Percentiles rank a stretch among this genome's conserved stretches.
These are phyloP conservation scores for Aureobasidium lini DNA, from an alignment of 2,329 filamentous ascomycete species.

Conservation along the genomic window DNA sequence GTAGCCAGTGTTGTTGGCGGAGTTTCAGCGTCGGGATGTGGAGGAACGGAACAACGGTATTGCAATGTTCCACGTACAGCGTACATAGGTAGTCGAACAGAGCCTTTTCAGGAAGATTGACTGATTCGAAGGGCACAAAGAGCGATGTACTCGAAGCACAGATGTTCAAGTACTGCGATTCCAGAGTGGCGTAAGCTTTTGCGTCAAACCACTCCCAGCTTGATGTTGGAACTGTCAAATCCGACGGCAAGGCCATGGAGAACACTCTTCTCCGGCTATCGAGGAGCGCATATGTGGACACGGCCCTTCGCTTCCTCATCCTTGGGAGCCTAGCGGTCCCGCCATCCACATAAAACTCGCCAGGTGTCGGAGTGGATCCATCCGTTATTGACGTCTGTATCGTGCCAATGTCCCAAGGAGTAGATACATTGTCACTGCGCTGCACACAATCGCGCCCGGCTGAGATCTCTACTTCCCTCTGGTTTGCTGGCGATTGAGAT, in stretches of 20 bases:
- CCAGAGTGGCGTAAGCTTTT: background rate
- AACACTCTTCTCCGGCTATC: background rate
- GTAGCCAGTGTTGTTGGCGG: constrained; percentile 14
- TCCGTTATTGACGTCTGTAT: background rate
- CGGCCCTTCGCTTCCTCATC: background rate
- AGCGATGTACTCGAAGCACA: background rate
- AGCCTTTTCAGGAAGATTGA: background rate
- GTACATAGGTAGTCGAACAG: background rate
- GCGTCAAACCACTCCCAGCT: background rate
- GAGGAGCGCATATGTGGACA: background rate
- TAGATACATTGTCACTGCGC: background rate
- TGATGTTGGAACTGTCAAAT: background rate
- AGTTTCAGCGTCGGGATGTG: background rate
- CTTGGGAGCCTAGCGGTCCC: background rate
- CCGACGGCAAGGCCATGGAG: background rate
- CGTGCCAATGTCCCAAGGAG: background rate
- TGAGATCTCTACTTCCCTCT: background rate
- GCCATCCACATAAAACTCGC: background rate
- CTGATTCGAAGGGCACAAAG: background rate
- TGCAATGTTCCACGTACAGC: background rate
- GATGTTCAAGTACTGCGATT: background rate
- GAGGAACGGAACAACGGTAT: background rate
- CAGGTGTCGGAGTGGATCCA: background rate
- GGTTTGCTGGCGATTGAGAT: background rate
- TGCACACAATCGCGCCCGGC: too few relatives aligned